Evolutionary conservation across 306 rosid species (phyloP).

Genomic region (Gynostemma pentaphyllum): DNA sequence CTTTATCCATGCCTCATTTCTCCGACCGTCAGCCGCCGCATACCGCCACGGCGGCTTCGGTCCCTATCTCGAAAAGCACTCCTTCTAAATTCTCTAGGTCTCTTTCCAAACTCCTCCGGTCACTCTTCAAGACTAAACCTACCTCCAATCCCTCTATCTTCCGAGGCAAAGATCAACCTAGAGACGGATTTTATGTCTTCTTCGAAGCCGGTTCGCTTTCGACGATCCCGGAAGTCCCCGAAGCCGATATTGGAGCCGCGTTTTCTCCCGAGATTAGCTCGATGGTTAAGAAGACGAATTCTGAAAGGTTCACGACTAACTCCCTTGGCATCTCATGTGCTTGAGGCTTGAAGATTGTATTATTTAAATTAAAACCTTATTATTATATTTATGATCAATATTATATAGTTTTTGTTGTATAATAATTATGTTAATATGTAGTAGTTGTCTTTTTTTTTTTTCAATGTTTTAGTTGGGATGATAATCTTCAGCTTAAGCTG

Average conservation of each 20-base stretch:
- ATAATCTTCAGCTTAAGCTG: background rate
- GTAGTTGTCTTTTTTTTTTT: background rate
- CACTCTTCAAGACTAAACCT: constrained; percentile 38
- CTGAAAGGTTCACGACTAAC: constrained; percentile 38
- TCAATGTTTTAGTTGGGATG: background rate
- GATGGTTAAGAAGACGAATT: constrained; percentile 32
- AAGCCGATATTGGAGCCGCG: constrained; percentile 24
- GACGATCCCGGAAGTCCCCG: constrained; percentile 62
- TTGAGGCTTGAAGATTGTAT: constrained; percentile 4
- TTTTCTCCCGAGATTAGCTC: constrained; percentile 55
- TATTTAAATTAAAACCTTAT: background rate
- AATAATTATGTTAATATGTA: background rate
- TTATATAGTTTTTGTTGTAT: background rate
- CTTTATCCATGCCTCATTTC: constrained; percentile 46
- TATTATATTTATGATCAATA: too few species aligned
- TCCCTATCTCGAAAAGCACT: constrained; percentile 16
- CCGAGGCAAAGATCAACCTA: constrained; percentile 21
- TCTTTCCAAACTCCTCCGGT: constrained; percentile 52
- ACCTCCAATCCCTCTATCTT: constrained; percentile 7
- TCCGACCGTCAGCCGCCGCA: constrained; percentile 12
- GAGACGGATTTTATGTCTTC: constrained; percentile 42
- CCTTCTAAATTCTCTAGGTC: constrained; percentile 54
- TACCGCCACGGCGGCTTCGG: background rate
- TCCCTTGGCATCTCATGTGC: constrained; percentile 39
- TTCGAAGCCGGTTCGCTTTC: constrained; percentile 60